Evolutionary conservation across 2,329 filamentous ascomycete genomes (phyloP).

Genomic region (Microsporum ferrugineum): DNA sequence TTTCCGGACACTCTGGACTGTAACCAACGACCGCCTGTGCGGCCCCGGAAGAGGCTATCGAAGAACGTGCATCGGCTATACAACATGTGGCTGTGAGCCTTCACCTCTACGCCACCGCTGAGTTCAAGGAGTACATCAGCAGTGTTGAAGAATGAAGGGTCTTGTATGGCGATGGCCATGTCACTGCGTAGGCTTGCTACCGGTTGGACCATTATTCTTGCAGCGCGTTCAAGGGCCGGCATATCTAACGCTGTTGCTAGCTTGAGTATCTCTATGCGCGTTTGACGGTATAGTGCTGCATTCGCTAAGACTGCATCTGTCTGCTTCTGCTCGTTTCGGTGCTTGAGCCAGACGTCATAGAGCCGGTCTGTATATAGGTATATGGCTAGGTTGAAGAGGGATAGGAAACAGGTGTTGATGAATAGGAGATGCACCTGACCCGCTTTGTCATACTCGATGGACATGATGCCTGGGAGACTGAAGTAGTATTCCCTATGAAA

Average conservation of each 20-base stretch:
- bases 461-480: constrained; percentile 49
- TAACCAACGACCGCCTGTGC: constrained; percentile 76
- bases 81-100: constrained; percentile 65
- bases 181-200: constrained; percentile 56
- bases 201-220: constrained; percentile 60
- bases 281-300: constrained; percentile 63
- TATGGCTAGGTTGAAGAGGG: constrained; percentile 65
- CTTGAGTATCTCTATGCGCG: constrained; percentile 79
- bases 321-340: constrained; percentile 47
- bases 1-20: constrained; percentile 48
- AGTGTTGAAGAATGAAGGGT: constrained; percentile 60
- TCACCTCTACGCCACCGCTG: constrained; percentile 50
- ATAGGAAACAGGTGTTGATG: constrained; percentile 60
- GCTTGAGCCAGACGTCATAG: constrained; percentile 78
- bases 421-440: constrained; percentile 53
- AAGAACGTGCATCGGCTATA: constrained; percentile 89
- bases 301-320: constrained; percentile 49
- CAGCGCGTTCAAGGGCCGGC: constrained; percentile 60
- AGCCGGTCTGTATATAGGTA: constrained; percentile 72
- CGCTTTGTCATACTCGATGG: constrained; percentile 42
- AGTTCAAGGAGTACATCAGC: constrained; percentile 72
- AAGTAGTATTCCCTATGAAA: constrained; percentile 46
- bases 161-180: constrained; percentile 56
- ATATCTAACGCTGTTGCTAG: constrained; percentile 62
- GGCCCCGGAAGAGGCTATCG: constrained; percentile 76